A percentile compares a stretch with the other conserved stretches of the same genome.
These are phyloP conservation scores for Exophiala sp. DNA, from an alignment of 2,329 filamentous ascomycete genomes.

Conservation along the genomic window DNA sequence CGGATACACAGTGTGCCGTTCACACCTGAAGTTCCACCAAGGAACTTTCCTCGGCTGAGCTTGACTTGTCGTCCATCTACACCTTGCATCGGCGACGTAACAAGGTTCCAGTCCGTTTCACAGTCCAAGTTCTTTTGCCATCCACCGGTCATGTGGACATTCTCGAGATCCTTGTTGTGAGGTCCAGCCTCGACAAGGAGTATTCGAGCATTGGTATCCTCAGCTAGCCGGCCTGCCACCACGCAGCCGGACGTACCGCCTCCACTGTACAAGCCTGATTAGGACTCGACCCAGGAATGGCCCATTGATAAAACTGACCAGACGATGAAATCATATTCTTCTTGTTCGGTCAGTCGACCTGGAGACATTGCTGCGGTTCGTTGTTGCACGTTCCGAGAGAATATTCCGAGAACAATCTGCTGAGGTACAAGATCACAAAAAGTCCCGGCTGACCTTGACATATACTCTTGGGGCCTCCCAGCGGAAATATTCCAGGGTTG, in stretches of 20 bases:
- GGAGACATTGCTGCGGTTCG: conserved; percentile 17
- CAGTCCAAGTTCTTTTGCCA: conserved; percentile 44
- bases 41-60: conserved; percentile 42
- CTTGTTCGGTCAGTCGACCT: conserved; percentile 15
- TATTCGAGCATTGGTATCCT: conserved; percentile 41
- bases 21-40: conserved; percentile 44
- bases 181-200: conserved; percentile 49
- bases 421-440: no score
- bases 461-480: no score
- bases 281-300: neutral
- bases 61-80: conserved; percentile 42
- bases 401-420: no score
- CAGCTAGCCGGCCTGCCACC: conserved; percentile 47
- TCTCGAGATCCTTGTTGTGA: conserved; percentile 44
- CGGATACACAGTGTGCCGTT: conserved; percentile 46
- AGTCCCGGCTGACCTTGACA: no score
- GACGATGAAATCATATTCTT: conserved; percentile 31
- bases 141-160: conserved; percentile 46
- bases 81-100: conserved; percentile 32
- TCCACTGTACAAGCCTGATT: conserved; percentile 28
- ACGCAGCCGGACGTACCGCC: conserved; percentile 50
- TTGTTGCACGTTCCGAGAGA: no score
- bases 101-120: conserved; percentile 45
- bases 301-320: conserved; percentile 21
- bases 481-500: no score